Evolutionary conservation across 441 rosid species (phyloP).

Genomic region (Lepidium campestre): DNA sequence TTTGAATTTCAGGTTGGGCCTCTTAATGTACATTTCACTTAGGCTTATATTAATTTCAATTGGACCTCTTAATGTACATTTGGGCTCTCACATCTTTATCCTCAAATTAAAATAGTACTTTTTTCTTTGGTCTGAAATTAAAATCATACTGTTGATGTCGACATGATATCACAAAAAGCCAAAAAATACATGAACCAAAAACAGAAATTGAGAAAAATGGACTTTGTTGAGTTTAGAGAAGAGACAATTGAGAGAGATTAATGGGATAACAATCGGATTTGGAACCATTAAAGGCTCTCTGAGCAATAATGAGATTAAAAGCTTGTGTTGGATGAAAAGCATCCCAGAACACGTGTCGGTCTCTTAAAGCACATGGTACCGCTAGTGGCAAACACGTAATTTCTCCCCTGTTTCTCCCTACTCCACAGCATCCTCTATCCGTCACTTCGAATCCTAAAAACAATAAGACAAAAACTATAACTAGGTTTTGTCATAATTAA

Average conservation of each 20-base stretch:
- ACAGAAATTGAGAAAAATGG: too few species aligned
- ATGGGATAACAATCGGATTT: slow-evolving; percentile 50
- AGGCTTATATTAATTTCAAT: too few species aligned
- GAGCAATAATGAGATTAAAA: slow-evolving; percentile 43
- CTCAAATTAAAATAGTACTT: too few species aligned
- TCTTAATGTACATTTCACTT: too few species aligned
- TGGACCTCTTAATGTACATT: too few species aligned
- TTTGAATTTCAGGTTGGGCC: background rate
- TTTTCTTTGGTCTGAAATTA: too few species aligned
- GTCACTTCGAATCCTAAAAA: slow-evolving; percentile 36
- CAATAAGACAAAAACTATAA: background rate
- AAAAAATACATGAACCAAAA: too few species aligned
- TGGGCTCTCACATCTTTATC: too few species aligned
- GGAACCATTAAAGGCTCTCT: slow-evolving; percentile 41
- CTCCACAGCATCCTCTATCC: slow-evolving; percentile 57
- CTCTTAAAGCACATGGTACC: slow-evolving; percentile 47
- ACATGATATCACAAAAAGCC: too few species aligned
- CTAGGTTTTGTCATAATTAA: background rate
- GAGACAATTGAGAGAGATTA: slow-evolving; percentile 45
- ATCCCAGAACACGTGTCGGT: slow-evolving; percentile 53
- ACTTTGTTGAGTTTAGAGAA: slow-evolving; percentile 4
- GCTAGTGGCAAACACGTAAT: slow-evolving; percentile 49
- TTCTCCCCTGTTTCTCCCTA: slow-evolving; percentile 44
- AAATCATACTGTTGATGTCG: too few species aligned
- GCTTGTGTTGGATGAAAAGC: slow-evolving; percentile 56